These are phyloP conservation scores for Hericium erinaceus DNA, from an alignment of 768 basidiomycete genomes.

Conservation along the genomic window DNA sequence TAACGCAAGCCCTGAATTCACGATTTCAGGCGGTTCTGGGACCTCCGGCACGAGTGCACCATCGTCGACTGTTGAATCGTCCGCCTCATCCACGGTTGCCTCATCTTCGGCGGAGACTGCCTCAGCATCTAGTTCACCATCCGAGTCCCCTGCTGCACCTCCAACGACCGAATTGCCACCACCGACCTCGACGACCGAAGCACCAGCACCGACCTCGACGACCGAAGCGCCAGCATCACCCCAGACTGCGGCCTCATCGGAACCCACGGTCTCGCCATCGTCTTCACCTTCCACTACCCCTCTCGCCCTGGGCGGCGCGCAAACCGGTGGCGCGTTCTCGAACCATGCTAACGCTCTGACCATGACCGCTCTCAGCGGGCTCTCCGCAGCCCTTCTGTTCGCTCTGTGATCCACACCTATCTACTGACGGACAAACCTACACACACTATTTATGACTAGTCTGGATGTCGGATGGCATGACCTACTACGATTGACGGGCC, in stretches of 20 bases:
- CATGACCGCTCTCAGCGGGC: background rate
- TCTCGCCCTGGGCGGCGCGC: background rate
- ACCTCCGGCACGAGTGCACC: background rate
- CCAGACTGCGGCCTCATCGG: background rate
- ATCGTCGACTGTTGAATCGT: background rate
- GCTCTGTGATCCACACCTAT: background rate
- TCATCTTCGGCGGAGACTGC: background rate
- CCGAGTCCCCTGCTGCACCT: background rate
- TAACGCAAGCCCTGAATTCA: conserved; percentile 31
- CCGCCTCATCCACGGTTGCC: background rate
- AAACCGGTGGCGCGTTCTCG: background rate
- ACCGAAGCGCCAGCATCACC: background rate
- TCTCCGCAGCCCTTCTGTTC: background rate
- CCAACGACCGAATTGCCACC: background rate
- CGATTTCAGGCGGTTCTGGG: conserved; percentile 16
- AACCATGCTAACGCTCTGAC: background rate
- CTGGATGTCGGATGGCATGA: background rate
- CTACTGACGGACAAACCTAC: background rate
- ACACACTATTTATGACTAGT: background rate
- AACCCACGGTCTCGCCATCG: background rate
- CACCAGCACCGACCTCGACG: background rate
- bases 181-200: background rate
- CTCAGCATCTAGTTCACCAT: background rate
- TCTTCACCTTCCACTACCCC: background rate
- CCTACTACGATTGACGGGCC: background rate